Percentiles rank a stretch among this genome's conserved stretches.
These are phyloP conservation scores for Excoecaria cochinchinensis DNA, from an alignment of 345 rosid genomes.

Conservation along the genomic window DNA sequence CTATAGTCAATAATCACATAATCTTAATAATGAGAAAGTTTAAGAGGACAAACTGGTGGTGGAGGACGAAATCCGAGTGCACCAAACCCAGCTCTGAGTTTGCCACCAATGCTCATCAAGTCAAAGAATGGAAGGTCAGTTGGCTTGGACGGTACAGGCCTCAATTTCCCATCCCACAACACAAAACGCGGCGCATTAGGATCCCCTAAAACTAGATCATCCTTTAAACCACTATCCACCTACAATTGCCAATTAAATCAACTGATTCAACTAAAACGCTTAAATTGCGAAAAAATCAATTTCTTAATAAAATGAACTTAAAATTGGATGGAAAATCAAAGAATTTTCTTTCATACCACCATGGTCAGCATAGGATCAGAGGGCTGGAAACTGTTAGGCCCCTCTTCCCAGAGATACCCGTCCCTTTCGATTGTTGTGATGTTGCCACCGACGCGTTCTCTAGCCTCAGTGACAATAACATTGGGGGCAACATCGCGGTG, in stretches of 20 bases:
- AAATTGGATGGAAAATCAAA: background rate
- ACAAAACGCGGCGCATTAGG: slow-evolving; percentile 89
- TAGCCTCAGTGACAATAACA: slow-evolving; percentile 83
- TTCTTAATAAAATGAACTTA: background rate
- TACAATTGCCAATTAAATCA: slow-evolving; percentile 19
- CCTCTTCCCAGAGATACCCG: slow-evolving; percentile 95
- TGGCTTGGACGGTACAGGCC: slow-evolving; percentile 83
- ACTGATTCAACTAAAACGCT: background rate
- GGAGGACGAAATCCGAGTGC: slow-evolving; percentile 85
- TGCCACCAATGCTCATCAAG: slow-evolving; percentile 87
- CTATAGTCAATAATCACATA: background rate
- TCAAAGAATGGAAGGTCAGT: slow-evolving; percentile 73
- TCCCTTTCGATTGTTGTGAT: slow-evolving; percentile 75
- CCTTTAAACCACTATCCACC: slow-evolving; percentile 87
- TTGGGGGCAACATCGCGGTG: slow-evolving; percentile 59
- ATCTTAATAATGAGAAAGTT: background rate
- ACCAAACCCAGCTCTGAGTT: slow-evolving; percentile 84
- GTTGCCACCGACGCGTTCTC: slow-evolving; percentile 84
- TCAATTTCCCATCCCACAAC: slow-evolving; percentile 78
- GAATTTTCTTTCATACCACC: slow-evolving; percentile 48
- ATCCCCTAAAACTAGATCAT: slow-evolving; percentile 91
- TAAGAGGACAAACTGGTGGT: slow-evolving; percentile 74
- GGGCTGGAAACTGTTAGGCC: slow-evolving; percentile 95
- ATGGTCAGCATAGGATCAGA: slow-evolving; percentile 89
- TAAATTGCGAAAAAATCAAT: background rate